Conservation (phyloP, 2,329 filamentous ascomycete species). For the Alternaria rosae region DNA sequence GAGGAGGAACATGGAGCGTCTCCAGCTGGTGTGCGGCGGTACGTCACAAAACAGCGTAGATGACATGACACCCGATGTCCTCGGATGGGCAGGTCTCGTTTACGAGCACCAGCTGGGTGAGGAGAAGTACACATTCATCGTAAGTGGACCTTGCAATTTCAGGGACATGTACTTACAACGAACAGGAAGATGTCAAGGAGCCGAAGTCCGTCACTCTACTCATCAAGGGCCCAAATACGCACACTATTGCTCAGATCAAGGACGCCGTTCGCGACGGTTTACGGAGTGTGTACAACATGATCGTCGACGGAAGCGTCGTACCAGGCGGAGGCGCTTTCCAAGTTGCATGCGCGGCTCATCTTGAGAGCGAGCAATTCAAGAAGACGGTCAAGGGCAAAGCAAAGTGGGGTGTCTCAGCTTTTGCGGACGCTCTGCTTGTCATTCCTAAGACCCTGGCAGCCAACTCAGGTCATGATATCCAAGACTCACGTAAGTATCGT, state of each 20-base stretch:
- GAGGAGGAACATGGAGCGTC: conserved; percentile 97
- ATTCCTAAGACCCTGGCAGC: conserved; percentile 98
- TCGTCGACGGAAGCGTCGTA: conserved; percentile 95
- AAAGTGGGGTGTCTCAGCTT: conserved; percentile 93
- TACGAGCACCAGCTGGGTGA: conserved; percentile 98
- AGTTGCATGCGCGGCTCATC: conserved; percentile 85
- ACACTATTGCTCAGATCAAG: conserved; percentile 96
- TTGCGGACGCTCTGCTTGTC: conserved; percentile 91
- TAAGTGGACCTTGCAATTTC: conserved; percentile 27
- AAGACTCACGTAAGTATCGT: conserved; percentile 80
- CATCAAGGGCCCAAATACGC: conserved; percentile 96
- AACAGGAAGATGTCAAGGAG: conserved; percentile 89
- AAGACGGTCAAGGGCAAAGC: conserved; percentile 97
- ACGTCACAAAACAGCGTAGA: conserved; percentile 95
- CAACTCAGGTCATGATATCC: conserved; percentile 95
- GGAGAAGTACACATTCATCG: conserved; percentile 97
- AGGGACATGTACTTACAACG: conserved; percentile 27
- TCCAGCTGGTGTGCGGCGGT: conserved; percentile 94
- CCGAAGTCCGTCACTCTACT: conserved; percentile 96
- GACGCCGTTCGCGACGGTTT: conserved; percentile 95
- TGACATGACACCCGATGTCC: conserved; percentile 82
- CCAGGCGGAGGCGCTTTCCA: conserved; percentile 96
- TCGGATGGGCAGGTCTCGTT: conserved; percentile 95
- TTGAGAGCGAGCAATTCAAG: conserved; percentile 84
- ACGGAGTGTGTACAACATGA: conserved; percentile 98